These are phyloP conservation scores for Narthecium ossifragum DNA, from an alignment of 106 monocot species.

Conservation along the genomic window DNA sequence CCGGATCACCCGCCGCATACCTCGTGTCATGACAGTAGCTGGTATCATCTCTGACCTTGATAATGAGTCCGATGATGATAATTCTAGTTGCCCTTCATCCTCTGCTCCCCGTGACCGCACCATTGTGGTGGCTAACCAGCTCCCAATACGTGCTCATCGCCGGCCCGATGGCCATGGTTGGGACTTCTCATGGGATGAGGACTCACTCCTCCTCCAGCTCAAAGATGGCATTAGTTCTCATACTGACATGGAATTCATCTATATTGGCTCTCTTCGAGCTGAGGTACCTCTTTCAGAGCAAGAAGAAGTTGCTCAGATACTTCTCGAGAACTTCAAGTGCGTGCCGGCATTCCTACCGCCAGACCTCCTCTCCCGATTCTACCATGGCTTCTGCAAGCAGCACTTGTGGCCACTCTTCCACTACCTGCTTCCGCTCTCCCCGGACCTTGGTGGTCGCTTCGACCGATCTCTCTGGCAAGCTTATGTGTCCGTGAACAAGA, in stretches of 20 bases:
- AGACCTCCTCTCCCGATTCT: no score
- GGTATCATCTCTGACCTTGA: slow-evolving; percentile 38
- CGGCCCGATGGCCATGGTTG: slow-evolving; percentile 7
- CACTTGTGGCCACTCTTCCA: no score
- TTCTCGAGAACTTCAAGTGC: no score
- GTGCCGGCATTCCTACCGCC: no score
- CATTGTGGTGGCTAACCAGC: slow-evolving; percentile 40
- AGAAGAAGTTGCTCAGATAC: no score
- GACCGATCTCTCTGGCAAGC: no score
- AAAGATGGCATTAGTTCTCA: slow-evolving; percentile 7
- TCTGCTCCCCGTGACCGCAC: slow-evolving; percentile 17
- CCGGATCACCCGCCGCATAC: slow-evolving; percentile 21
- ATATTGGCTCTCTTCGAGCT: slow-evolving; percentile 41
- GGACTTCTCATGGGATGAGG: slow-evolving; percentile 26
- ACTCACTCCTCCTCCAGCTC: no score
- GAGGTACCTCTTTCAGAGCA: slow-evolving; percentile 32
- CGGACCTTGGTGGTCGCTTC: no score
- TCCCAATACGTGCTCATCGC: slow-evolving; percentile 25
- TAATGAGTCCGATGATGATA: slow-evolving; percentile 6
- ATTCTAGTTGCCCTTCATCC: not conserved
- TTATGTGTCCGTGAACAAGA: no score
- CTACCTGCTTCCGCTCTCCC: no score
- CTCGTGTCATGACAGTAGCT: slow-evolving; percentile 29
- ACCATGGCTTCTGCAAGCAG: no score
- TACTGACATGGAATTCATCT: slow-evolving; percentile 27